Conservation (phyloP, 1,284 basidiomycete genomes). For the Microbotryum silenes-acaulis region DNA sequence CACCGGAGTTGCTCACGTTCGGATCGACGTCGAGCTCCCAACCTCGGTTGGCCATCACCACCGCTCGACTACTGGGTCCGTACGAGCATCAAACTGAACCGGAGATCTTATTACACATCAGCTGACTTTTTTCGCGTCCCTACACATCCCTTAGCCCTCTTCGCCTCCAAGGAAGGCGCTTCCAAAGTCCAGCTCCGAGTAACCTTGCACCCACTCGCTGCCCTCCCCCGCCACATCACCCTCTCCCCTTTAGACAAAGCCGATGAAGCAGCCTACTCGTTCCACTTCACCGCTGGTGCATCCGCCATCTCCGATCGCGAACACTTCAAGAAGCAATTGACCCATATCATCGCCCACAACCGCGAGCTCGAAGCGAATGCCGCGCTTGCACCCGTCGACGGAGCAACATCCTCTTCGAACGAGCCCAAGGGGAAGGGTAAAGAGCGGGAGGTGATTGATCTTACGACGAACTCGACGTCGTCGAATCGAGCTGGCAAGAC, state of each 20-base stretch:
- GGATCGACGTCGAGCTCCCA: conserved; percentile 53
- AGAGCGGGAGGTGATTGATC: conserved; percentile 30
- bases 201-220: conserved; percentile 32
- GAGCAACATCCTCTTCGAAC: conserved; percentile 27
- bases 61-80: conserved; percentile 53
- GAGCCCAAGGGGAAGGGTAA: conserved; percentile 33
- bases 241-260: conserved; percentile 49
- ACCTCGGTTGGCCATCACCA: conserved; percentile 53
- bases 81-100: conserved; percentile 25
- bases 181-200: conserved; percentile 66
- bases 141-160: conserved; percentile 51
- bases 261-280: conserved; percentile 68
- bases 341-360: conserved; percentile 62
- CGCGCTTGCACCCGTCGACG: conserved; percentile 9
- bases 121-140: neutral
- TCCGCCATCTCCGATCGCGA: conserved; percentile 59
- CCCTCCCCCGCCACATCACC: conserved; percentile 21
- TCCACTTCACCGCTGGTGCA: conserved; percentile 55
- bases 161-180: conserved; percentile 71
- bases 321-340: conserved; percentile 66
- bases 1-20: conserved; percentile 60
- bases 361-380: conserved; percentile 27
- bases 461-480: no score
- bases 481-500: conserved; percentile 51
- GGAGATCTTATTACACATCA: neutral